Conservation (phyloP, 2,329 filamentous ascomycete genomes). For the Scedosporium aurantiacum region DNA sequence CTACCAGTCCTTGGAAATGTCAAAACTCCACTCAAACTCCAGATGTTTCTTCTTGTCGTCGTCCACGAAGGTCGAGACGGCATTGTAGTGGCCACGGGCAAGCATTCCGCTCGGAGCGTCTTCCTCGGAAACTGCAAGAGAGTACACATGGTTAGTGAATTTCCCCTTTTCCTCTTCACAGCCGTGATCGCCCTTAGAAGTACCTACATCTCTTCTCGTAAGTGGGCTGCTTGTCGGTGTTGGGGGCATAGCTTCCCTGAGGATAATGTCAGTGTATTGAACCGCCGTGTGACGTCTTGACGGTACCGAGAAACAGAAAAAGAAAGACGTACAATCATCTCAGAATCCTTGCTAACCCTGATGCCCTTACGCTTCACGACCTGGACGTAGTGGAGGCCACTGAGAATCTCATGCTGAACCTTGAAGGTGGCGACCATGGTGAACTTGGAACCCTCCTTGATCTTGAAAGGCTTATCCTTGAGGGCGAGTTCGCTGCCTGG, state of each 20-base stretch:
- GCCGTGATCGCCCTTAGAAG: not conserved
- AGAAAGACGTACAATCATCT: constrained; percentile 74
- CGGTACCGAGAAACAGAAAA: not conserved
- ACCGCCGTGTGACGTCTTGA: not conserved
- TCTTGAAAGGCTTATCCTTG: constrained; percentile 88
- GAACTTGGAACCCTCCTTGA: constrained; percentile 92
- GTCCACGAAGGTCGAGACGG: constrained; percentile 82
- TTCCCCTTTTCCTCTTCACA: not conserved
- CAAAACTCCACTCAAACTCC: constrained; percentile 90
- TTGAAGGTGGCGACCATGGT: constrained; percentile 91
- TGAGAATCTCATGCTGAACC: constrained; percentile 93
- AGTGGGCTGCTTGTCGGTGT: constrained; percentile 72
- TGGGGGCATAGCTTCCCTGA: constrained; percentile 86
- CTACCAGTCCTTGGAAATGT: constrained; percentile 95
- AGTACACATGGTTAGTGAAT: not conserved
- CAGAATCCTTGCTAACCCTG: constrained; percentile 81
- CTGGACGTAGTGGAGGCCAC: constrained; percentile 92
- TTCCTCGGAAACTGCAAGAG: constrained; percentile 64
- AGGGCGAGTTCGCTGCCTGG: constrained; percentile 65
- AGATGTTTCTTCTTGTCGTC: constrained; percentile 89
- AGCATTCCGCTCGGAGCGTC: constrained; percentile 89
- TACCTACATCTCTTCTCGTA: constrained; percentile 87
- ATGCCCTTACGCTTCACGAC: constrained; percentile 83
- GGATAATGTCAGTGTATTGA: not conserved
- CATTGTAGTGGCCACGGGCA: constrained; percentile 80